A percentile compares a stretch with the other conserved stretches of the same genome.
Evolutionary conservation across 139 green algal genomes (phyloP).

Genomic region (Tetraselmis striata): DNA sequence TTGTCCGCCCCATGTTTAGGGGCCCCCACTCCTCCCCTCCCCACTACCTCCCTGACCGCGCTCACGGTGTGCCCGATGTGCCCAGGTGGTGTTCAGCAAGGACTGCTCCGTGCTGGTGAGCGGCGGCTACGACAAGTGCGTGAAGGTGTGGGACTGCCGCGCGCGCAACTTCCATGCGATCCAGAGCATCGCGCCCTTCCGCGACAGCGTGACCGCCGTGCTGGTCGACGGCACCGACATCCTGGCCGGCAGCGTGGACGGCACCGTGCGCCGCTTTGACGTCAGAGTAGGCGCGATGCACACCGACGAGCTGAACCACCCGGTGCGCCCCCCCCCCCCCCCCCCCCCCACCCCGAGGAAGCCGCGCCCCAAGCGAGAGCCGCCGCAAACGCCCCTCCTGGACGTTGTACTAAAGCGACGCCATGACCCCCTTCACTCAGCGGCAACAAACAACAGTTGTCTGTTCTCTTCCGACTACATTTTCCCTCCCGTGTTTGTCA

Average conservation of each 20-base stretch:
- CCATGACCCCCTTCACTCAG: not conserved
- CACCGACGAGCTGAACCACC: slow-evolving; percentile 62
- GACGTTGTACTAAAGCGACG: not conserved
- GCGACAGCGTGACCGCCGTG: slow-evolving; percentile 82
- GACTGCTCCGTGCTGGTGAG: slow-evolving; percentile 68
- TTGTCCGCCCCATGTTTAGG: no score
- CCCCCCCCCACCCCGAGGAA: no score
- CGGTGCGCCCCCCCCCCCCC: slow-evolving; percentile 13
- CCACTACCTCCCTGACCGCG: no score
- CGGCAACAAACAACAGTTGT: no score
- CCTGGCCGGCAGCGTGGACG: slow-evolving; percentile 76
- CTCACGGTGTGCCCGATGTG: no score
- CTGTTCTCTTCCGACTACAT: no score
- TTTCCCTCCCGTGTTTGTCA: no score
- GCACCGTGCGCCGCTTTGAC: slow-evolving; percentile 80
- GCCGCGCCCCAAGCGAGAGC: not conserved
- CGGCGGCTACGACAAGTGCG: slow-evolving; percentile 79
- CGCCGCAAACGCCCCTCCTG: not conserved
- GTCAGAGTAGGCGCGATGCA: slow-evolving; percentile 65
- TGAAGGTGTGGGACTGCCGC: slow-evolving; percentile 87
- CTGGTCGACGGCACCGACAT: slow-evolving; percentile 45
- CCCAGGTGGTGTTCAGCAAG: slow-evolving; percentile 57
- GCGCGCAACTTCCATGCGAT: slow-evolving; percentile 68
- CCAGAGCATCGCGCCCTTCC: slow-evolving; percentile 73
- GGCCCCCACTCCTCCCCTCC: no score